Evolutionary conservation across 108 stramenopile species (phyloP).

Genomic region (Cylindrotheca fusiformis): DNA sequence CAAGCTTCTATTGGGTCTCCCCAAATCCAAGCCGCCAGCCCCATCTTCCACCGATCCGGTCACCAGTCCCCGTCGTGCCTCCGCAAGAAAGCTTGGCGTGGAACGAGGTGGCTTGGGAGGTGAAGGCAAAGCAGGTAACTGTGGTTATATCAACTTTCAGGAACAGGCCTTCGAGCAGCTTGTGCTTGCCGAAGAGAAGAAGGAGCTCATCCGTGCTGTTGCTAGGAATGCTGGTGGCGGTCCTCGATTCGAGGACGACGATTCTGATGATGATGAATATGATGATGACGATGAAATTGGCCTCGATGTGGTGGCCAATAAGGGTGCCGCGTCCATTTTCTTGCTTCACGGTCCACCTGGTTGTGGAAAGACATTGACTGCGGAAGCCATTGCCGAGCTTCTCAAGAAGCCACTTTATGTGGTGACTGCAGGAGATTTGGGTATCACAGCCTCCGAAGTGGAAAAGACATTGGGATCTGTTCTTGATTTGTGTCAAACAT

Average conservation of each 20-base stretch:
- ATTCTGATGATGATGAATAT: slow-evolving; percentile 43
- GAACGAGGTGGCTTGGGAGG: slow-evolving; percentile 52
- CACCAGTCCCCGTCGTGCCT: slow-evolving; percentile 36
- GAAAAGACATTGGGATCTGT: slow-evolving; percentile 60
- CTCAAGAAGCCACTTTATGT: slow-evolving; percentile 57
- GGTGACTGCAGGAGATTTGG: slow-evolving; percentile 64
- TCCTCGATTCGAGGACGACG: slow-evolving; percentile 17
- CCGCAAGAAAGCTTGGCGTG: slow-evolving; percentile 41
- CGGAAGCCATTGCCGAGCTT: slow-evolving; percentile 59
- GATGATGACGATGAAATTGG: slow-evolving; percentile 34
- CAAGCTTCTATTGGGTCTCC: slow-evolving; percentile 58
- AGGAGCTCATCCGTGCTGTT: slow-evolving; percentile 70
- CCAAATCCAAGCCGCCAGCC: slow-evolving; percentile 33
- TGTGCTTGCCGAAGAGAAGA: slow-evolving; percentile 56
- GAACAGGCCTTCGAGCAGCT: slow-evolving; percentile 60
- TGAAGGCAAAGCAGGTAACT: slow-evolving; percentile 54
- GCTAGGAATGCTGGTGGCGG: slow-evolving; percentile 59
- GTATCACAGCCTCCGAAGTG: slow-evolving; percentile 67
- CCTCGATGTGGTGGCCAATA: slow-evolving; percentile 72
- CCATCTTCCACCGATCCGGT: slow-evolving; percentile 11
- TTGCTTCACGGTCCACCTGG: slow-evolving; percentile 53
- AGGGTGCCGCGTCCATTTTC: slow-evolving; percentile 63
- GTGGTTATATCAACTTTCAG: slow-evolving; percentile 66
- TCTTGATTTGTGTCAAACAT: slow-evolving; percentile 46
- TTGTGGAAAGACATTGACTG: slow-evolving; percentile 61